phyloP scores from a whole-genome alignment of 2,329 filamentous ascomycete genomes.

The Lecanoromycetidae sp. region DNA sequence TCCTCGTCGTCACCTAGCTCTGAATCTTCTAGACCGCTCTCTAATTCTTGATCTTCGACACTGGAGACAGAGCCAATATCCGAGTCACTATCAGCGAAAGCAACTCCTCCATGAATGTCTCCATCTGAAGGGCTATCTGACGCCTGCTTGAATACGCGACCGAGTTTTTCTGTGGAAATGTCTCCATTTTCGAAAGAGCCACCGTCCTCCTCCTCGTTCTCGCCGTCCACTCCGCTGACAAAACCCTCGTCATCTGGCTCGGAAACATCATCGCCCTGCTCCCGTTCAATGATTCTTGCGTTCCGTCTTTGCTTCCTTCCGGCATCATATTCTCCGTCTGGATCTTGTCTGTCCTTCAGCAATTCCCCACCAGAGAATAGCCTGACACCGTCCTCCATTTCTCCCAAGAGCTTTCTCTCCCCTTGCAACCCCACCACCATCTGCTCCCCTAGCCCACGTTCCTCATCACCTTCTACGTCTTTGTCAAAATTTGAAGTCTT shows the following conservation, averaged over 20 bases:
- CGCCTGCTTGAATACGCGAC: conserved; percentile 30
- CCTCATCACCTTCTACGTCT: conserved; percentile 49
- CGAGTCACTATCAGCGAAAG: conserved; percentile 93
- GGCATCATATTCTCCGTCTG: conserved; percentile 43
- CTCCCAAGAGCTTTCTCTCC: conserved; percentile 68
- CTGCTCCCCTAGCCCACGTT: conserved; percentile 88
- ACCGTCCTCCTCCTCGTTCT: conserved; percentile 25
- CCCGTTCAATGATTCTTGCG: conserved; percentile 41
- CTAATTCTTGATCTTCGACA: conserved; percentile 43
- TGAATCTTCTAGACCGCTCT: conserved; percentile 36
- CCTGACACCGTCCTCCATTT: conserved; percentile 69
- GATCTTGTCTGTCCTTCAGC: conserved; percentile 45
- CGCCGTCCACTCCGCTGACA: conserved; percentile 23
- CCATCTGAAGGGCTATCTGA: conserved; percentile 34
- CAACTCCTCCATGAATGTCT: conserved; percentile 47
- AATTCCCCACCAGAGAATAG: conserved; percentile 70
- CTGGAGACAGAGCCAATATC: conserved; percentile 80
- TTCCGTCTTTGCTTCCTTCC: conserved; percentile 43
- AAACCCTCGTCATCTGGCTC: conserved; percentile 16
- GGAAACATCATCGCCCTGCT: conserved; percentile 40
- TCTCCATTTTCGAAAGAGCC: conserved; percentile 23
- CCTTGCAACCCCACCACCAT: conserved; percentile 82
- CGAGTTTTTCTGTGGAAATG: conserved; percentile 33
- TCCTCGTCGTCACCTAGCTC: conserved; percentile 40
- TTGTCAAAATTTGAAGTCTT: conserved; percentile 59